phyloP scores from a whole-genome alignment of 2,329 filamentous ascomycete genomes.

The Colletotrichum sojae region DNA sequence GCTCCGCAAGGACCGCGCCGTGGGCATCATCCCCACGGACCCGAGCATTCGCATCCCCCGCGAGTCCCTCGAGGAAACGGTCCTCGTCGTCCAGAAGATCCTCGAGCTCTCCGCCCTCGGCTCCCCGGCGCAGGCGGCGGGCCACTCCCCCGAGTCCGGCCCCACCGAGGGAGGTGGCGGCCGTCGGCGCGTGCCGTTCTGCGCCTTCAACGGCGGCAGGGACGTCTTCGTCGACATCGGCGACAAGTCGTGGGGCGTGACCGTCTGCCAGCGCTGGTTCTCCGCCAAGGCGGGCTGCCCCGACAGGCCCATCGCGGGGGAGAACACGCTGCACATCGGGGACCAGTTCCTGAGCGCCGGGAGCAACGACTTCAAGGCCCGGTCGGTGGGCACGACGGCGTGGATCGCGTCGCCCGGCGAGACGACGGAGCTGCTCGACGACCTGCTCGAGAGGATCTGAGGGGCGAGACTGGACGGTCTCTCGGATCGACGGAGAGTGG shows the following conservation, averaged over 20 bases:
- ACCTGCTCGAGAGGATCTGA: conserved; percentile 74
- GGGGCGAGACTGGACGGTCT: background rate
- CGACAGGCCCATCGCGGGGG: conserved; percentile 73
- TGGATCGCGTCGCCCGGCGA: conserved; percentile 96
- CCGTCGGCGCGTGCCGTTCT: conserved; percentile 79
- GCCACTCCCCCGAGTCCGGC: conserved; percentile 29
- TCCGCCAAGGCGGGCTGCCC: conserved; percentile 62
- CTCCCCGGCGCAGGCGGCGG: conserved; percentile 47
- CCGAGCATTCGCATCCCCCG: conserved; percentile 79
- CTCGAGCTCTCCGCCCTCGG: conserved; percentile 80
- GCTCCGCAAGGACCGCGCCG: conserved; percentile 89
- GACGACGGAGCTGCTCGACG: conserved; percentile 90
- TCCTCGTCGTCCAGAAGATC: conserved; percentile 93
- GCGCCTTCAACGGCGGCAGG: conserved; percentile 97
- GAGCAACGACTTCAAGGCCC: conserved; percentile 96
- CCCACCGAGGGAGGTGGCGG: background rate
- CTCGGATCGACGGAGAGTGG: background rate
- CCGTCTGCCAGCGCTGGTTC: conserved; percentile 93
- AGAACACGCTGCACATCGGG: conserved; percentile 91
- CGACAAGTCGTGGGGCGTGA: conserved; percentile 96
- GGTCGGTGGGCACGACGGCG: conserved; percentile 91
- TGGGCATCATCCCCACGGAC: conserved; percentile 80
- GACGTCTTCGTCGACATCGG: conserved; percentile 99
- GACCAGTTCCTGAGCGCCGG: conserved; percentile 97
- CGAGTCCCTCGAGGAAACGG: conserved; percentile 95